Base-by-base conservation (phyloP, 2,329 filamentous ascomycete genomes). In the Sporothrix dimorphospora region DNA sequence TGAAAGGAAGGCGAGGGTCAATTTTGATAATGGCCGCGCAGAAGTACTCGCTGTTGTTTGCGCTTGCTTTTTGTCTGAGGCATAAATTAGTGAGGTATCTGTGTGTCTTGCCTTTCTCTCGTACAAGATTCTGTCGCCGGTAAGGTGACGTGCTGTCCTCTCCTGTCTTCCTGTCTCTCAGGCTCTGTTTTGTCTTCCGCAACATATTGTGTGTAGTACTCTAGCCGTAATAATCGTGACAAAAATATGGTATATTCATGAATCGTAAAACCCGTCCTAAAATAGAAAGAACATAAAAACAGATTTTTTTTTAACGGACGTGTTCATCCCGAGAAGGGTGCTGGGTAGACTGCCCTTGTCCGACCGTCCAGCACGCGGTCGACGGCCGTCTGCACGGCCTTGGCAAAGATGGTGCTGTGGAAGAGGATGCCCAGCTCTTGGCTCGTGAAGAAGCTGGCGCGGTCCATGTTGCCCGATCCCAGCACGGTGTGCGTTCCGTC, bases 391-490 rank as follows among this genome's bases (percentile, higher is more conserved):
- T 76, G 78, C 30, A 84, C 76, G 3, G 71, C 68, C 0, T 59
- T 73, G 4, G 80, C 81, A 59, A 85, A 78, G 0, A 75, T 75
- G 1, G 53, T 69, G 42, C 80, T 81, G 59, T 85, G 81, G 71
- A 89, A 86, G 53, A 89, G 77, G 40, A 96, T 83, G 0, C 93
- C 93, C 27, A 96, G 82, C 81, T 97, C 93, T 80, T 96, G 93
- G 79, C 92, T 94, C 5, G 93, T 96, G 80, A 89, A 94, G 92
- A 92, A 96, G 78, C 92, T 94, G 8, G 93, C 92, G 0, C 93
- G 87, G 81, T 97, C 93, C 85, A 94, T 89, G 78, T 97, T 97
- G 0, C 92, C 93, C 21, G 92, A 94, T 0, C 93, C 93, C 2
- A 96, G 81, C 0, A 96, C 84, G 1, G 90, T 83, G 24, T 89